These are phyloP conservation scores for Mikania micrantha DNA, from an alignment of 129 eudicot genomes.

Conservation along the genomic window DNA sequence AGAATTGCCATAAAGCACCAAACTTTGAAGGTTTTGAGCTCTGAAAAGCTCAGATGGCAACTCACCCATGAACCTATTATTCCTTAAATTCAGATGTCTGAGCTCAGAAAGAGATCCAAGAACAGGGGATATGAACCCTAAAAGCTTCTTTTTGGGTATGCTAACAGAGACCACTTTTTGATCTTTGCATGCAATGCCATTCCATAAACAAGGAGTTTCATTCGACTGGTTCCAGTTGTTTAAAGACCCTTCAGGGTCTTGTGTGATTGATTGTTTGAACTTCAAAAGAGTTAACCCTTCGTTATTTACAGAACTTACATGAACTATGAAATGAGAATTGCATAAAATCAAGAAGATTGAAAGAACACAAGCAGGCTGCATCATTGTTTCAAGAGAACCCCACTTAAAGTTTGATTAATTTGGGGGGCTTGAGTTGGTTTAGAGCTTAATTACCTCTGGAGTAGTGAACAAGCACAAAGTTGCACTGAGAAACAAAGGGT, in stretches of 20 bases:
- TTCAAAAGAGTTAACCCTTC: conserved; percentile 76
- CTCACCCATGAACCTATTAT: conserved; percentile 54
- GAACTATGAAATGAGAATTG: conserved; percentile 33
- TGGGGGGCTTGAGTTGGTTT: conserved; percentile 19
- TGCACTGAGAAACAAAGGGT: conserved; percentile 7
- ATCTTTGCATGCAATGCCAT: conserved; percentile 85
- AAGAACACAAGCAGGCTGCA: conserved; percentile 39
- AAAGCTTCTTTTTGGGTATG: conserved; percentile 77
- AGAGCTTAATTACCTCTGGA: conserved; percentile 5
- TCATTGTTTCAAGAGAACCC: conserved; percentile 19
- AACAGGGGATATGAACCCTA: conserved; percentile 68
- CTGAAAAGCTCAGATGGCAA: conserved; percentile 62
- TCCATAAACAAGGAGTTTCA: conserved; percentile 98
- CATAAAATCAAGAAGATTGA: conserved; percentile 36
- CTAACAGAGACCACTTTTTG: conserved; percentile 81
- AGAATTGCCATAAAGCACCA: conserved; percentile 84
- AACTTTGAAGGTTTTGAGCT: conserved; percentile 85
- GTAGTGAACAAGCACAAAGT: conserved; percentile 11
- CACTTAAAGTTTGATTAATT: conserved; percentile 4
- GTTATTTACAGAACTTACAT: conserved; percentile 53
- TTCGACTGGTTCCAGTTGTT: conserved; percentile 73
- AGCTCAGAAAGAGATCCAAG: conserved; percentile 72
- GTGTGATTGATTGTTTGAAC: conserved; percentile 56
- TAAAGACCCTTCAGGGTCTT: conserved; percentile 83
- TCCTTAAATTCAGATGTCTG: conserved; percentile 82